Evolutionary conservation across 2,329 filamentous ascomycete species (phyloP).

Genomic region (Colletotrichum tabaci): DNA sequence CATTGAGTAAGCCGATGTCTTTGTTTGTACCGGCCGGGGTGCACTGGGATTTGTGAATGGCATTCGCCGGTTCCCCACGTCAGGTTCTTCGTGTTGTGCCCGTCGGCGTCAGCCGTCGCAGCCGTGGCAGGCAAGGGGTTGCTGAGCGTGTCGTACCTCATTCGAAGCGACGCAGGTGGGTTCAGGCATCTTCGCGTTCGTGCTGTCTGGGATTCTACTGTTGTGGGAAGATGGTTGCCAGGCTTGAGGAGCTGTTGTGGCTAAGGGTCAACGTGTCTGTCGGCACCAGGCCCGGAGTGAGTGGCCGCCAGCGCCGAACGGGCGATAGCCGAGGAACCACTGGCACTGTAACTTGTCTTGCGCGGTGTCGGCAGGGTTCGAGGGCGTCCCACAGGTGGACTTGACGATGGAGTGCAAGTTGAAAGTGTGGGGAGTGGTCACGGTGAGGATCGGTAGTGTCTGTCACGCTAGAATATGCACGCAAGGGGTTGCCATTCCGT

Average conservation of each 20-base stretch:
- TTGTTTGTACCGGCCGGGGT: conserved; percentile 60
- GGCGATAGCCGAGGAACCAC: conserved; percentile 56
- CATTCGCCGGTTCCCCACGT: conserved; percentile 57
- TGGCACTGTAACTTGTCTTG: conserved; percentile 63
- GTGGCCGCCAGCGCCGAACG: conserved; percentile 54
- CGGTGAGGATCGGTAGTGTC: background rate
- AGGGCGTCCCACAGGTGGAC: conserved; percentile 54
- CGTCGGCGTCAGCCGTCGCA: conserved; percentile 58
- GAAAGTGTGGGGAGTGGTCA: background rate
- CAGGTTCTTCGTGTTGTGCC: conserved; percentile 58
- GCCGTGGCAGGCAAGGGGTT: conserved; percentile 54
- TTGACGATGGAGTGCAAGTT: conserved; percentile 53
- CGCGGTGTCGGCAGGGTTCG: conserved; percentile 56
- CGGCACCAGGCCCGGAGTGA: conserved; percentile 53
- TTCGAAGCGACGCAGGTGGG: conserved; percentile 54
- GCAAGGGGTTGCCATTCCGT: too few relatives aligned
- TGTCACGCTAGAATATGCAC: background rate
- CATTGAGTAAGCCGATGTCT: too few relatives aligned
- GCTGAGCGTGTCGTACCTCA: conserved; percentile 56
- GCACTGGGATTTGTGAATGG: conserved; percentile 60
- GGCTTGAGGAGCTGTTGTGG: conserved; percentile 56
- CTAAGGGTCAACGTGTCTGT: conserved; percentile 53
- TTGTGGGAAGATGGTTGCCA: conserved; percentile 53
- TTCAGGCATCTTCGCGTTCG: conserved; percentile 56
- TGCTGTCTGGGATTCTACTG: conserved; percentile 56